Evolutionary conservation across 1,284 basidiomycete species (phyloP), one percentile per base, ranked within the genome.

Genomic region (Ustilago shanxiensis): DNA sequence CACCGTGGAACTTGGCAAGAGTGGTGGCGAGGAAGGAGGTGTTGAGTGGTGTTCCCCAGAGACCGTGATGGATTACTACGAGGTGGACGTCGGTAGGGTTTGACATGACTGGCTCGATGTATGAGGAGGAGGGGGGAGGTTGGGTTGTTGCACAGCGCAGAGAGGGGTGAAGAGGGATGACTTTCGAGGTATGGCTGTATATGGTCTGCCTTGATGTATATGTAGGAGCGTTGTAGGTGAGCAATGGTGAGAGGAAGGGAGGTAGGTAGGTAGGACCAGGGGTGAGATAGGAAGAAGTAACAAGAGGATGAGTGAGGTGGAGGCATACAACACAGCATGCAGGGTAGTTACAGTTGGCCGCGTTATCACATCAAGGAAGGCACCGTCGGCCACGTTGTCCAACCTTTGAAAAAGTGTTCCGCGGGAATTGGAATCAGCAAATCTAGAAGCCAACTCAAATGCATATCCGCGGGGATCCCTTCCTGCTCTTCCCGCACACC

Each of bases 11-110:
- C 37, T 80, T 86, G 74, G 89, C 87, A 26, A 84, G 82, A n/a
- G 88, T 87, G 51, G 88, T 87, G 55, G 87, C 81, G 83, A 89
- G 86, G 70, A 88, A 87, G 0, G 86, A 85, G 13, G 91, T 87
- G 81, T 92, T 89, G 45, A 62, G 57, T 0, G 92, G 91, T 76
- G 90, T 89, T 1, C 93, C 93, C 93, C 93, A 94, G 90, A 94
- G 92, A 39, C 93, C 93, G 80, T 94, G 93, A 45, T 93, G 89
- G 64, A 93, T 89, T 29, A 93, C 91, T 18, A 92, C 88, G 13
- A 92, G 88, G 79, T 92, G 92, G 13, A 87, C 76, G 28, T 51
- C 66, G 20, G 53, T n/a, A 0, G 63, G 35, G 39, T 56, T 45
- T 16, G 44, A 45, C 44, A 45, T 45, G 16, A n/a, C 2, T 22